Conservation (phyloP, 257 asterid genomes). For the Gardenia jasminoides region DNA sequence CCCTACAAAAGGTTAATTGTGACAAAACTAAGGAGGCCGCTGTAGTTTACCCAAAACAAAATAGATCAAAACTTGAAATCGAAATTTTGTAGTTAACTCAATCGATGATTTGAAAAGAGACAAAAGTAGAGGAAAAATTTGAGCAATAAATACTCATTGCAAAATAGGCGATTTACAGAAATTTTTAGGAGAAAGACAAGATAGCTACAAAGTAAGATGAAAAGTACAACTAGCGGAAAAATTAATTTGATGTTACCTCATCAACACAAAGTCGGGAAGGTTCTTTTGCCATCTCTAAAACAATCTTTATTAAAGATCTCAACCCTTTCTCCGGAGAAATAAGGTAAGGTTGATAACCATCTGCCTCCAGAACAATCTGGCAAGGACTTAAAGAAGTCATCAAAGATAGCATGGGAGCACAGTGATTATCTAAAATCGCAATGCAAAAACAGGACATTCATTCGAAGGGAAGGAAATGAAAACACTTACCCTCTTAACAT, state of each 20-base stretch:
- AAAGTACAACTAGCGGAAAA: neutral
- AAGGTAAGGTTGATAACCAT: conserved; percentile 98
- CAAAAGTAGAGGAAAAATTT: neutral
- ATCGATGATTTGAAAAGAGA: neutral
- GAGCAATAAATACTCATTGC: neutral
- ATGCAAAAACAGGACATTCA: neutral
- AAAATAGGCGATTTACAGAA: neutral
- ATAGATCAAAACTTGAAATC: neutral
- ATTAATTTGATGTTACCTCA: conserved; percentile 50
- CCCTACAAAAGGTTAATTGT: neutral
- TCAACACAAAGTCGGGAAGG: conserved; percentile 99
- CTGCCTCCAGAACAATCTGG: conserved; percentile 98
- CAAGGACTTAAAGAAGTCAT: conserved; percentile 26
- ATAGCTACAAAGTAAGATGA: neutral
- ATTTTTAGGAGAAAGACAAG: neutral
- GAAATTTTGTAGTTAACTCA: neutral
- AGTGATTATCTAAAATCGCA: neutral
- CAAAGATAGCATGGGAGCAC: conserved; percentile 7
- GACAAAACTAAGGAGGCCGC: neutral
- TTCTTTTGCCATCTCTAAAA: conserved; percentile 87
- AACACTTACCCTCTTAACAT: conserved; percentile 77
- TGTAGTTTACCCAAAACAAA: neutral
- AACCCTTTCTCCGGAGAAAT: conserved; percentile 98
- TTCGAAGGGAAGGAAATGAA: neutral
- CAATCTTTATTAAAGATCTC: conserved; percentile 84